Evolutionary conservation across 345 rosid species (phyloP).

Genomic region (Eucalyptus sp.): DNA sequence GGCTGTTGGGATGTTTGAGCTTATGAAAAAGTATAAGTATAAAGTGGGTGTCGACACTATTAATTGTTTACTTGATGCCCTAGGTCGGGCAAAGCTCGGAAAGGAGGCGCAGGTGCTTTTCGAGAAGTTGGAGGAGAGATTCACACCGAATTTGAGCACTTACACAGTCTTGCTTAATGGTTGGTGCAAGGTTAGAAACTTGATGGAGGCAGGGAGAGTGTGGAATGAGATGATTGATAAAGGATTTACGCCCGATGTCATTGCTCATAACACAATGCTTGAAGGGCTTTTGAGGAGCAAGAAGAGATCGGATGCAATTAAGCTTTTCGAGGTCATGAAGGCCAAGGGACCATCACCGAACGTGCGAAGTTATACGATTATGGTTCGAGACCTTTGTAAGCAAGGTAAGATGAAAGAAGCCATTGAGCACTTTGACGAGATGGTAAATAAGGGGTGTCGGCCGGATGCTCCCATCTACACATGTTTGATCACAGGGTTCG

Average conservation of each 20-base stretch:
- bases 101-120: constrained; percentile 74
- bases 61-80: constrained; percentile 67
- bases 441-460: constrained; percentile 44
- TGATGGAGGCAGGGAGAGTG: constrained; percentile 82
- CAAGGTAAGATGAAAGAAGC: constrained; percentile 68
- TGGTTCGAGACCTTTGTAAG: constrained; percentile 68
- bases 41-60: constrained; percentile 56
- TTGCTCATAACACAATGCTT: constrained; percentile 68
- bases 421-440: constrained; percentile 55
- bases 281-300: constrained; percentile 63
- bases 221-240: constrained; percentile 90
- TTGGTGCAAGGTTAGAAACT: constrained; percentile 70
- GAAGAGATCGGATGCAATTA: constrained; percentile 64
- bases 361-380: constrained; percentile 56
- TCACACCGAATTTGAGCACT: constrained; percentile 62
- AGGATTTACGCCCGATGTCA: constrained; percentile 66
- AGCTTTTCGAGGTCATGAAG: constrained; percentile 78
- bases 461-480: constrained; percentile 79
- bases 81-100: constrained; percentile 76
- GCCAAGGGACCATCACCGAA: constrained; percentile 68
- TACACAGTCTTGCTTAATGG: constrained; percentile 69
- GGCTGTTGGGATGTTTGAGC: constrained; percentile 71
- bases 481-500: constrained; percentile 78
- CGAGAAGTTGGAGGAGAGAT: constrained; percentile 60
- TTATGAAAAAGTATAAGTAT: constrained; percentile 81